Conservation (phyloP, 1,284 basidiomycete genomes). For the Cutaneotrichosporon arboriforme region DNA sequence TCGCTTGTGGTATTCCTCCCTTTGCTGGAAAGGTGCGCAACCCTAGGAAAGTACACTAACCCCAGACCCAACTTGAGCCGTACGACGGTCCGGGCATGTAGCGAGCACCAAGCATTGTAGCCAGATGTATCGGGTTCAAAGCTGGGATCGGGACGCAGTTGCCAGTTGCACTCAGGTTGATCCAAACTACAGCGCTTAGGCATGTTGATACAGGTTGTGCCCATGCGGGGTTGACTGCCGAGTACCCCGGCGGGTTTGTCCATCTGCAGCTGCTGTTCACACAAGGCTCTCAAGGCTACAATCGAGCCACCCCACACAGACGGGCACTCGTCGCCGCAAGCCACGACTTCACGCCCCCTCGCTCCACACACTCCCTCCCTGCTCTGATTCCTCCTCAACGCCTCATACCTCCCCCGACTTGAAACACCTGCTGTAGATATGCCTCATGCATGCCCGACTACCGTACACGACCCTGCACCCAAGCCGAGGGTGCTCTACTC, state of each 20-base stretch:
- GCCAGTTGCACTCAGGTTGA: not conserved
- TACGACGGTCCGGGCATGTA: conserved; percentile 1
- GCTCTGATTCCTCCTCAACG: no score
- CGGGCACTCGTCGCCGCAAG: no score
- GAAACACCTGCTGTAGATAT: conserved; percentile 12
- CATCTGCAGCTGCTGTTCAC: no score
- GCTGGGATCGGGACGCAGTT: not conserved
- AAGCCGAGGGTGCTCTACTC: conserved; percentile 58
- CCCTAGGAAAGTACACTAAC: not conserved
- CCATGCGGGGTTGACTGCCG: no score
- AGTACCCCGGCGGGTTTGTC: no score
- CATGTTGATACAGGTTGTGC: no score
- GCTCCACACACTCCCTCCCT: not conserved
- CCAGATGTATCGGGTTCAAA: not conserved
- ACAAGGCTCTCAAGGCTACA: no score
- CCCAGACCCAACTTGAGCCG: conserved; percentile 13
- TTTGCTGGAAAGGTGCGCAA: conserved; percentile 38
- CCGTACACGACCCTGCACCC: conserved; percentile 15
- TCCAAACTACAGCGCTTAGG: no score
- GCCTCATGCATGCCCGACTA: conserved; percentile 26
- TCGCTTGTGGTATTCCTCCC: conserved; percentile 44
- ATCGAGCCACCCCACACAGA: no score
- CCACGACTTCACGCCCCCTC: no score
- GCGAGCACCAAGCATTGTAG: no score
- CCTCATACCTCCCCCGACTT: no score